phyloP scores from a whole-genome alignment of 2,329 filamentous ascomycete species.

The Neophaeococcomyces mojaviensis region DNA sequence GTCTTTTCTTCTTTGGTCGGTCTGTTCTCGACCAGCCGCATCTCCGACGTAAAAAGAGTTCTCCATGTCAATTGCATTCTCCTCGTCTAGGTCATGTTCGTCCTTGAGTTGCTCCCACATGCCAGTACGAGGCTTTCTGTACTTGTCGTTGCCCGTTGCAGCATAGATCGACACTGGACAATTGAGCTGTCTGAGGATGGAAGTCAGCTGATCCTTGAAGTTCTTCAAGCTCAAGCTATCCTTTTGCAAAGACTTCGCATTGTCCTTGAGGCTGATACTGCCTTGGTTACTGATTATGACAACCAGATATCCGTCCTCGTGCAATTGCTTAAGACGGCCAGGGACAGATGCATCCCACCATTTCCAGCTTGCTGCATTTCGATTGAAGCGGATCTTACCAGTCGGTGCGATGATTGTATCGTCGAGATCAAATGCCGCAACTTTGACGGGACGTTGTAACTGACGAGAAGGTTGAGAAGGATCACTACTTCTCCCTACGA shows the following conservation, averaged over 20 bases:
- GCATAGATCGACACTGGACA: constrained; percentile 77
- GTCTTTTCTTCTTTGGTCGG: constrained; percentile 42
- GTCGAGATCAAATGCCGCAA: constrained; percentile 53
- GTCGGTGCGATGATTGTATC: constrained; percentile 77
- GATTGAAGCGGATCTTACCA: constrained; percentile 64
- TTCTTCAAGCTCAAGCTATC: constrained; percentile 61
- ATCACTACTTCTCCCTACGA: constrained; percentile 61
- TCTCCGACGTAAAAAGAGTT: constrained; percentile 84
- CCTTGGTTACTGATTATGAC: constrained; percentile 85
- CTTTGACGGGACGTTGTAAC: constrained; percentile 20
- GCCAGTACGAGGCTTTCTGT: constrained; percentile 75
- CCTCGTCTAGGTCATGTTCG: constrained; percentile 52
- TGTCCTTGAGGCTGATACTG: constrained; percentile 65
- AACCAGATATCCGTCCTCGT: constrained; percentile 66
- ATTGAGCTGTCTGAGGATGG: constrained; percentile 63
- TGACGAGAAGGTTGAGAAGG: constrained; percentile 10
- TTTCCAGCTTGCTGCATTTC: constrained; percentile 73
- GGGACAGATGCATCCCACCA: constrained; percentile 82
- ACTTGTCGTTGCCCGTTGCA: constrained; percentile 73
- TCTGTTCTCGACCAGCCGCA: constrained; percentile 52
- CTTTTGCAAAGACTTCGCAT: constrained; percentile 61
- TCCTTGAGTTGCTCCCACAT: constrained; percentile 73
- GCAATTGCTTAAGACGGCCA: constrained; percentile 56
- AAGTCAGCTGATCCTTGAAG: constrained; percentile 75
- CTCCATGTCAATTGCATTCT: constrained; percentile 56